Evolutionary conservation across 139 green algal species (phyloP), one percentile per base, ranked within the genome.

Genomic region (Medakamo hakoo): DNA sequence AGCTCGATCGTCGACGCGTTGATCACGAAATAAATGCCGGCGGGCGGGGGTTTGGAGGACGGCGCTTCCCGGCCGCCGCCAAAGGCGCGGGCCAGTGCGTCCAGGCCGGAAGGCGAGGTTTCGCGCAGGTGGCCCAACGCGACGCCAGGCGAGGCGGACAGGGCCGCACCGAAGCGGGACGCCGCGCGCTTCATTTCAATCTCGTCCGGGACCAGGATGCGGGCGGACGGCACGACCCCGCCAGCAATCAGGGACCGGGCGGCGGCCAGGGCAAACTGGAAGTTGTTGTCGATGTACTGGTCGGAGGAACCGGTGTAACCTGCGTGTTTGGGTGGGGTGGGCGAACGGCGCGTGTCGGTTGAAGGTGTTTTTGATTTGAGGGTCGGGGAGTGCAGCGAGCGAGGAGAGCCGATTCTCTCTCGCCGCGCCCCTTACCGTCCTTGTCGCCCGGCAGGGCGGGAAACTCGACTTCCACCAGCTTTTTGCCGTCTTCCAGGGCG

Each of bases 251-350:
- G 72, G 70, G 77, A 60, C 57, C 71, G 72, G 0, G 78, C 86
- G 3, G 69, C 84, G n/a, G 79, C 71, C 18, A 96, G 60, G 0
- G 87, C 85, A 55, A 93, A 75, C 66, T 92, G 88, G 23, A 86
- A 76, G 66, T 95, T 96, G 24, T 88, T 71, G 59, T 96, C 89
- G 56, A 96, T 93, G 68, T 84, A 96, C 4, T 84, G 49, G 64
- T 96, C 89, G 0, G 87, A 94, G 1, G 76, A 69, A 2, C 78
- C 79, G 73, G 91, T 92, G 82, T 93, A 94, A 0, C 74, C 86
- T 94, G 79, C 59, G 63, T 0, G 27, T 19, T 3, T 4, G 58
- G 31, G 31, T 55, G 16, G 31, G 58, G 31, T n/a, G 19, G 58
- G 62, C 21, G 40, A 27, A n/a, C 55, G 55, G n/a, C n/a, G n/a